Conservation (phyloP, 768 basidiomycete species). For the Thelephora ganbajun region DNA sequence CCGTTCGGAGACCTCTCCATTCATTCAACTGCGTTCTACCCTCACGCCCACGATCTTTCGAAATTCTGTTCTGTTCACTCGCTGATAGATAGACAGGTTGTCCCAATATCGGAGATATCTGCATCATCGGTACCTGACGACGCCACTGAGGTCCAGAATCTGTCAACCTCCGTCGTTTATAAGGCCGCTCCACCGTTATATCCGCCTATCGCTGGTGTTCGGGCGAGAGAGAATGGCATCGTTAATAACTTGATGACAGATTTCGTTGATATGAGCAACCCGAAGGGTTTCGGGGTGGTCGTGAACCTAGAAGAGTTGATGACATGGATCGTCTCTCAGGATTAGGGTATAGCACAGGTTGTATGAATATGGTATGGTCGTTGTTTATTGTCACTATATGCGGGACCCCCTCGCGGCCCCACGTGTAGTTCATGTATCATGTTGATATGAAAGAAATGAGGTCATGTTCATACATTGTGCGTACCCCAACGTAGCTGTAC, state of each 20-base stretch:
- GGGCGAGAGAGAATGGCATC: constrained; percentile 23
- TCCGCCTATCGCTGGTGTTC: constrained; percentile 30
- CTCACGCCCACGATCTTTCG: background rate
- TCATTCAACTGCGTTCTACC: too few relatives aligned
- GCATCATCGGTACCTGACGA: background rate
- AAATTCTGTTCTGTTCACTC: background rate
- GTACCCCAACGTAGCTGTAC: too few relatives aligned
- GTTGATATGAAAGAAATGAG: too few relatives aligned
- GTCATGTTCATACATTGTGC: too few relatives aligned
- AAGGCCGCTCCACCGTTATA: constrained; percentile 34
- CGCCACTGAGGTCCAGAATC: background rate
- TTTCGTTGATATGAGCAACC: constrained; percentile 36
- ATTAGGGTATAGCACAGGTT: background rate
- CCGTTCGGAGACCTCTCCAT: background rate
- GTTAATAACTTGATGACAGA: constrained; percentile 42
- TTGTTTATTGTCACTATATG: too few relatives aligned
- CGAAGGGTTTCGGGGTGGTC: background rate
- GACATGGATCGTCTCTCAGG: background rate
- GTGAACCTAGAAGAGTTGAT: background rate
- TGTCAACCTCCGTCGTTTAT: constrained; percentile 18
- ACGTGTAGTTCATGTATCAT: too few relatives aligned
- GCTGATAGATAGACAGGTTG: too few relatives aligned
- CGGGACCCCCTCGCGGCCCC: too few relatives aligned
- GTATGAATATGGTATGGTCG: too few relatives aligned
- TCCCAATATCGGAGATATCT: too few relatives aligned